Evolutionary conservation across 139 green algal species (phyloP).

Genomic region (Raphidocelis subcapitata): DNA sequence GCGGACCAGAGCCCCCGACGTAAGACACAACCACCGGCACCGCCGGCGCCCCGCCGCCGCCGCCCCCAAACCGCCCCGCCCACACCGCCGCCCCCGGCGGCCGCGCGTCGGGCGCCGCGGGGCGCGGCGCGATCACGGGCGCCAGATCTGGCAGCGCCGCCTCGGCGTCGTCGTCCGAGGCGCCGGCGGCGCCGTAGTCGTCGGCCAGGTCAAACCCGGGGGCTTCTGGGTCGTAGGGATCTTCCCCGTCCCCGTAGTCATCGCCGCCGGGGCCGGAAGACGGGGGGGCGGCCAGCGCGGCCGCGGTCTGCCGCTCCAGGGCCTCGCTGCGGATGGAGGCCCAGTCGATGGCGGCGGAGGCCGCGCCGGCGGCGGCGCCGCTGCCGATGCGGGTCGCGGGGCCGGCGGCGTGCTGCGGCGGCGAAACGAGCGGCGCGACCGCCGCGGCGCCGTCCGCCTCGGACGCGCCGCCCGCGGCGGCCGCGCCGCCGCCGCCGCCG

Average conservation of each 20-base stretch:
- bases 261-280: not conserved
- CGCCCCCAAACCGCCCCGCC: conserved; percentile 27
- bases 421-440: not conserved
- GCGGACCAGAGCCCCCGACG: conserved; percentile 34
- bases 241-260: conserved; percentile 17
- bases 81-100: conserved; percentile 24
- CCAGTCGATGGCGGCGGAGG: conserved; percentile 30
- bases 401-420: not conserved
- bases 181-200: not conserved
- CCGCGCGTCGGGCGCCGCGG: too few species aligned
- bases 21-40: conserved; percentile 22
- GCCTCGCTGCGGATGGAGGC: conserved; percentile 25
- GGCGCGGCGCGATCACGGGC: conserved; percentile 26
- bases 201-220: not conserved
- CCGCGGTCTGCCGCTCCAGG: conserved; percentile 2
- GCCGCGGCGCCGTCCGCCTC: conserved; percentile 1
- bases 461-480: conserved; percentile 2
- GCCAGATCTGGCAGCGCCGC: conserved; percentile 25
- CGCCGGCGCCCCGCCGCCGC: conserved; percentile 9
- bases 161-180: not conserved
- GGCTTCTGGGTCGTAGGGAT: conserved; percentile 13
- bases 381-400: not conserved
- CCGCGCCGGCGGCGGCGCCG: not conserved
- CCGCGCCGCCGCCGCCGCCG: not conserved
- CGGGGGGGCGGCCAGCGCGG: not conserved